Evolutionary conservation across 208 protist genomes (phyloP).

Genomic region (Borovskyia barvae): DNA sequence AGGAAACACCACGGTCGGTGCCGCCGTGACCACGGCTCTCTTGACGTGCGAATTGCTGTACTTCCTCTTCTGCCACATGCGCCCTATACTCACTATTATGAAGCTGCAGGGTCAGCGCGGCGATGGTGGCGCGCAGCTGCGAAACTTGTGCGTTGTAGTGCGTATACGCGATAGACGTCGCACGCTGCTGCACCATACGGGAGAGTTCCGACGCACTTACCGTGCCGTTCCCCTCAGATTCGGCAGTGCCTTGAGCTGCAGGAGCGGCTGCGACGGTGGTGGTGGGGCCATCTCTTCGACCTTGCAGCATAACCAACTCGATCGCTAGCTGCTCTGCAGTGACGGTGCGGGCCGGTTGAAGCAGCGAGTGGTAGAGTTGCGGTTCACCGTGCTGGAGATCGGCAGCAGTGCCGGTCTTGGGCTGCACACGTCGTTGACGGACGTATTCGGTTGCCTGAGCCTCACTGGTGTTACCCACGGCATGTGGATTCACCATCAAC

Average conservation of each 20-base stretch:
- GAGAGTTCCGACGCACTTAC: constrained; percentile 10
- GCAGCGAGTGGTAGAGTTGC: constrained; percentile 40
- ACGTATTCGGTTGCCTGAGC: constrained; percentile 50
- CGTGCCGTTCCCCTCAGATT: too few species aligned
- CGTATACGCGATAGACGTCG: constrained; percentile 6
- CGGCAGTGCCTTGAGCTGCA: background rate
- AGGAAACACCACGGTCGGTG: background rate
- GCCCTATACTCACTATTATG: constrained; percentile 30
- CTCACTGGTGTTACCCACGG: constrained; percentile 21
- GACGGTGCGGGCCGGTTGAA: constrained; percentile 26
- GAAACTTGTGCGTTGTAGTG: constrained; percentile 21
- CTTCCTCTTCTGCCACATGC: constrained; percentile 35
- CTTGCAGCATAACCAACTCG: constrained; percentile 55
- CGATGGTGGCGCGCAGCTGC: constrained; percentile 25
- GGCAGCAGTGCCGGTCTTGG: too few species aligned
- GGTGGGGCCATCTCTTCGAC: background rate
- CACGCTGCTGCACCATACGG: constrained; percentile 10
- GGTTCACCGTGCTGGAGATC: background rate
- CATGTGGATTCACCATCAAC: constrained; percentile 15
- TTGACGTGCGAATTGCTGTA: constrained; percentile 23
- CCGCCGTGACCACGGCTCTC: background rate
- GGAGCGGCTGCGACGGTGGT: background rate
- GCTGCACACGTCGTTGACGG: constrained; percentile 23
- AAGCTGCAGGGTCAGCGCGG: constrained; percentile 23
- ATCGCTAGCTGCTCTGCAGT: constrained; percentile 65